Evolutionary conservation across 2,329 filamentous ascomycete genomes (phyloP).

Genomic region (Neofusicoccum laricinum): DNA sequence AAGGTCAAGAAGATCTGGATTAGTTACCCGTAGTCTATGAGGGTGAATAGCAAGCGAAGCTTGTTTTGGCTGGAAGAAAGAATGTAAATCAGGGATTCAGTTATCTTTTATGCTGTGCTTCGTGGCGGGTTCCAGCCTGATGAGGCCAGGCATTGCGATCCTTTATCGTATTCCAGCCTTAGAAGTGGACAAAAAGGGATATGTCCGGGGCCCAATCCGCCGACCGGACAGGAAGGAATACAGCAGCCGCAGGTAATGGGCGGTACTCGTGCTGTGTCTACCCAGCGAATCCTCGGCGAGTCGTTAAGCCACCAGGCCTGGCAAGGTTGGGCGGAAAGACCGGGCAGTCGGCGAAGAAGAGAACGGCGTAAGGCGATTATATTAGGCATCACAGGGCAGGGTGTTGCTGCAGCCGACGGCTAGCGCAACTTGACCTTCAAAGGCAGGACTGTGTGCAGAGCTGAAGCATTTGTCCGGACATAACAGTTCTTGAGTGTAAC

Average conservation of each 20-base stretch:
- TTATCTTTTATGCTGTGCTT: neutral
- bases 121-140: neutral
- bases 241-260: too few relatives aligned
- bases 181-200: neutral
- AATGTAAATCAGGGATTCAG: neutral
- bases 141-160: neutral
- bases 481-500: too few relatives aligned
- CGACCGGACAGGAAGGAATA: neutral
- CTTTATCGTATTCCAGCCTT: neutral
- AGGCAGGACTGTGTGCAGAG: too few relatives aligned
- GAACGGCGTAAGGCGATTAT: neutral
- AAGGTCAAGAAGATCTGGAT: too few relatives aligned
- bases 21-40: neutral
- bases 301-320: neutral
- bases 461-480: too few relatives aligned
- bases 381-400: too few relatives aligned
- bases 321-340: neutral
- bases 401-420: too few relatives aligned
- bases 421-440: too few relatives aligned
- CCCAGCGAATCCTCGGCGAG: neutral
- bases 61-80: neutral
- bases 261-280: neutral
- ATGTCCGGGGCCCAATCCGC: neutral
- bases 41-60: neutral
- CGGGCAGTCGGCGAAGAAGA: neutral